These are phyloP conservation scores for Cyclocybe aegerita DNA, from an alignment of 768 basidiomycete genomes.

Conservation along the genomic window DNA sequence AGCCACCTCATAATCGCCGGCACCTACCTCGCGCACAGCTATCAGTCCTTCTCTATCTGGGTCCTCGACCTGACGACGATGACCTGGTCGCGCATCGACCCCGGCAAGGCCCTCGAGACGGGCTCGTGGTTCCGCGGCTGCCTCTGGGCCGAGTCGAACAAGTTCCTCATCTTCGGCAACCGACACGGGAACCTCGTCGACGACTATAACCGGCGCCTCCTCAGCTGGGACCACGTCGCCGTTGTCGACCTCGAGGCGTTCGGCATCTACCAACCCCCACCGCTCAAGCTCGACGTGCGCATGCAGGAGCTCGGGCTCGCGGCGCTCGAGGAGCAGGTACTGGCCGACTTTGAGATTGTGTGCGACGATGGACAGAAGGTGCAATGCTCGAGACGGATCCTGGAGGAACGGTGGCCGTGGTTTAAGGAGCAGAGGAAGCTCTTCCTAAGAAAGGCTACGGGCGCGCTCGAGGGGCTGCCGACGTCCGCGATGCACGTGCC, in stretches of 20 bases:
- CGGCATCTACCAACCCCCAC: constrained; percentile 91
- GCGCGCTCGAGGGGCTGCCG: constrained; percentile 58
- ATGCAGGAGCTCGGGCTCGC: constrained; percentile 87
- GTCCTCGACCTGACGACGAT: constrained; percentile 82
- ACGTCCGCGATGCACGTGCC: constrained; percentile 59
- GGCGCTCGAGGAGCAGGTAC: constrained; percentile 74
- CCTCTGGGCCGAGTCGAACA: constrained; percentile 81
- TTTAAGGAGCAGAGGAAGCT: constrained; percentile 71
- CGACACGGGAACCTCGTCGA: constrained; percentile 83
- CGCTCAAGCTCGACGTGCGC: constrained; percentile 57
- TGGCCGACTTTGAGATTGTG: constrained; percentile 91
- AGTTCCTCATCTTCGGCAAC: constrained; percentile 91
- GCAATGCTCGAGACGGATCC: constrained; percentile 75
- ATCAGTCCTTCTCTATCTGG: constrained; percentile 97
- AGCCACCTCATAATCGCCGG: constrained; percentile 92
- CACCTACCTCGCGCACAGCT: constrained; percentile 91
- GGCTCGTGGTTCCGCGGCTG: constrained; percentile 97
- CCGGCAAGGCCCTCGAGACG: constrained; percentile 77
- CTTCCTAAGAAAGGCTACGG: constrained; percentile 58
- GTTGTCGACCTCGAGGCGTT: constrained; percentile 92
- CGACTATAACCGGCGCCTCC: constrained; percentile 87
- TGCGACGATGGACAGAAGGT: constrained; percentile 89
- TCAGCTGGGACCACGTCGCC: constrained; percentile 91
- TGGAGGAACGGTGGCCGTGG: constrained; percentile 96
- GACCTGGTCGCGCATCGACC: constrained; percentile 87